Evolutionary conservation across 768 basidiomycete species (phyloP).

Genomic region (Tricholoma hemisulphureum): DNA sequence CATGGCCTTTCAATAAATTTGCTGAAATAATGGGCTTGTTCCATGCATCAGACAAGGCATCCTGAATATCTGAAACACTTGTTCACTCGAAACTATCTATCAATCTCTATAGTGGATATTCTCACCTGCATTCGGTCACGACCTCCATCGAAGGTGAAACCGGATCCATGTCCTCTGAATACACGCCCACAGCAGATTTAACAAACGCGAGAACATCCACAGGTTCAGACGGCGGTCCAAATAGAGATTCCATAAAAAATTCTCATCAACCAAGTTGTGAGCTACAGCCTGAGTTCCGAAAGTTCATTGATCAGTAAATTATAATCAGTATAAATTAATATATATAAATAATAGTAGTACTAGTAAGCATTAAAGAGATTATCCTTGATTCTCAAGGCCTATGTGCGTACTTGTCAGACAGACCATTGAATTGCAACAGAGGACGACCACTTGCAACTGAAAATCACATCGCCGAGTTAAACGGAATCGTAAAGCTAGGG

Average conservation of each 20-base stretch:
- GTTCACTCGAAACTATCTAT: not conserved
- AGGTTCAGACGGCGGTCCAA: conserved; percentile 62
- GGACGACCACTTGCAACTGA: no score
- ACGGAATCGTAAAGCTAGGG: not conserved
- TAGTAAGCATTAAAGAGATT: no score
- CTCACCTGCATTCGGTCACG: conserved; percentile 45
- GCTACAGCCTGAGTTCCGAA: no score
- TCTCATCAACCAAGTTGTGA: no score
- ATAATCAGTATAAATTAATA: no score
- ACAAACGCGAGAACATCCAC: conserved; percentile 50
- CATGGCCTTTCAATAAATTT: conserved; percentile 54
- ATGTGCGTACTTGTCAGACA: no score
- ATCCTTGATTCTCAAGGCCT: no score
- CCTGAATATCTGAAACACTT: conserved; percentile 54
- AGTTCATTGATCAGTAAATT: no score
- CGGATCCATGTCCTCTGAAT: not conserved
- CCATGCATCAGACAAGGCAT: conserved; percentile 46
- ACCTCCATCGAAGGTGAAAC: conserved; percentile 14
- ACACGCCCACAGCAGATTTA: conserved; percentile 24
- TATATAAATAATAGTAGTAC: no score
- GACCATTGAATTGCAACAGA: no score
- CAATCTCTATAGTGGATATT: not conserved
- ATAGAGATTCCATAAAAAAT: conserved; percentile 43
- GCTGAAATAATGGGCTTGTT: conserved; percentile 56
- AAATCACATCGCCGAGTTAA: not conserved